Evolutionary conservation across 352 stramenopile genomes (phyloP).

Genomic region (Phytophthora sojae): DNA sequence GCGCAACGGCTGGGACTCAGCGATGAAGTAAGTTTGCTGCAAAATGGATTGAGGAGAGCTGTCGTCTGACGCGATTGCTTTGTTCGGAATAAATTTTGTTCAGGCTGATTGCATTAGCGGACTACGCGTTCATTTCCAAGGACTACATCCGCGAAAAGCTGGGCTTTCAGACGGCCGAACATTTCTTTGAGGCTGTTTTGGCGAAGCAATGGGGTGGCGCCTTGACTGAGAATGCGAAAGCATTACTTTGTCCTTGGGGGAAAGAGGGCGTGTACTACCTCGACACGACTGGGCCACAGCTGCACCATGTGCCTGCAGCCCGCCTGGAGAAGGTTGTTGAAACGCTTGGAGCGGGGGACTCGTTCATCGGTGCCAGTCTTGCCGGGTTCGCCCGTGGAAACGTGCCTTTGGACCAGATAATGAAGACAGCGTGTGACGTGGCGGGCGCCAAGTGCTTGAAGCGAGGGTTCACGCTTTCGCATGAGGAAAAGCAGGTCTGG

Average conservation of each 20-base stretch:
- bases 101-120: slow-evolving; percentile 45
- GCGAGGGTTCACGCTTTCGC: slow-evolving; percentile 49
- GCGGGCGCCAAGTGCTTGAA: slow-evolving; percentile 63
- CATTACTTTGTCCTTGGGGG: slow-evolving; percentile 72
- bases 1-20: slow-evolving; percentile 59
- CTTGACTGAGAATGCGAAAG: slow-evolving; percentile 25
- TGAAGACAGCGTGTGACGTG: slow-evolving; percentile 54
- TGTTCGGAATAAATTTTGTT: too few relatives aligned
- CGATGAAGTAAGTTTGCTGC: slow-evolving; percentile 45
- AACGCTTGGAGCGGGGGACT: slow-evolving; percentile 69
- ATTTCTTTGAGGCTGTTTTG: slow-evolving; percentile 47
- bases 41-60: neutral
- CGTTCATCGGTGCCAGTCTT: slow-evolving; percentile 73
- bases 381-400: slow-evolving; percentile 39
- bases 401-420: slow-evolving; percentile 27
- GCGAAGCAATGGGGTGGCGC: slow-evolving; percentile 15
- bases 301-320: slow-evolving; percentile 39
- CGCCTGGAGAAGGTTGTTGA: slow-evolving; percentile 51
- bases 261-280: slow-evolving; percentile 62
- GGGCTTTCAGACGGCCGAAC: slow-evolving; percentile 31
- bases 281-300: slow-evolving; percentile 14
- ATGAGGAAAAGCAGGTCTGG: slow-evolving; percentile 10
- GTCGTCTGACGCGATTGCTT: neutral
- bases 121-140: slow-evolving; percentile 71
- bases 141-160: slow-evolving; percentile 77